Conservation (phyloP, 257 asterid genomes). For the Lycium barbarum region DNA sequence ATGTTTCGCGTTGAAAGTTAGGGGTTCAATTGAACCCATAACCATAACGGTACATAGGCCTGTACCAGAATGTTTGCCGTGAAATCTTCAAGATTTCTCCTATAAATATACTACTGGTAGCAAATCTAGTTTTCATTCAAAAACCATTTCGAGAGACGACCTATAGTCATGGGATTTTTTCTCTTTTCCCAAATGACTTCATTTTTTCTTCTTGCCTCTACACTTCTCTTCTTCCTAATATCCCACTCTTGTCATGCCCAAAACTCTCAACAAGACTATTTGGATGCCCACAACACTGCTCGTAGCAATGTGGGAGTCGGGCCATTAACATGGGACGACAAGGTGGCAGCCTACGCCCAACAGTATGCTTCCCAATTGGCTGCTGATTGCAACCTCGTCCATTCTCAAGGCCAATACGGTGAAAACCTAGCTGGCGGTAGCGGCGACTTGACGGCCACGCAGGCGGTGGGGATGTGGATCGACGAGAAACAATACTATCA, state of each 20-base stretch:
- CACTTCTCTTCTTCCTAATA: background rate
- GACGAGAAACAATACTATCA: slow-evolving; percentile 31
- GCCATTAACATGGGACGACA: slow-evolving; percentile 28
- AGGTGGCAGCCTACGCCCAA: slow-evolving; percentile 37
- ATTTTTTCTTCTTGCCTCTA: background rate
- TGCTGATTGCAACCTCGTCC: slow-evolving; percentile 30
- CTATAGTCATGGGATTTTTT: background rate
- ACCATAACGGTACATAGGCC: too few relatives aligned
- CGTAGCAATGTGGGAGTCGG: slow-evolving; percentile 25
- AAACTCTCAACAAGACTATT: slow-evolving; percentile 23
- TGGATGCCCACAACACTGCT: slow-evolving; percentile 38
- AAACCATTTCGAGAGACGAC: background rate
- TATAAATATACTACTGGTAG: background rate
- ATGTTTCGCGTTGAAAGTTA: too few relatives aligned
- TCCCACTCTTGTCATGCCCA: slow-evolving; percentile 27
- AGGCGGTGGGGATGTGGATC: slow-evolving; percentile 40
- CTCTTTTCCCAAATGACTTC: background rate
- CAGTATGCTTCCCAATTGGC: slow-evolving; percentile 5
- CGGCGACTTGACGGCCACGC: slow-evolving; percentile 23
- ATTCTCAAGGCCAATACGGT: slow-evolving; percentile 35
- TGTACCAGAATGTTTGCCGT: background rate
- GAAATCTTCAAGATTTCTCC: background rate
- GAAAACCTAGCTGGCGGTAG: slow-evolving; percentile 37
- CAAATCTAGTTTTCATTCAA: background rate
- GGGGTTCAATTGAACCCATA: too few relatives aligned